Conservation (phyloP, 352 stramenopile genomes). For the Globisporangium echinulatum region DNA sequence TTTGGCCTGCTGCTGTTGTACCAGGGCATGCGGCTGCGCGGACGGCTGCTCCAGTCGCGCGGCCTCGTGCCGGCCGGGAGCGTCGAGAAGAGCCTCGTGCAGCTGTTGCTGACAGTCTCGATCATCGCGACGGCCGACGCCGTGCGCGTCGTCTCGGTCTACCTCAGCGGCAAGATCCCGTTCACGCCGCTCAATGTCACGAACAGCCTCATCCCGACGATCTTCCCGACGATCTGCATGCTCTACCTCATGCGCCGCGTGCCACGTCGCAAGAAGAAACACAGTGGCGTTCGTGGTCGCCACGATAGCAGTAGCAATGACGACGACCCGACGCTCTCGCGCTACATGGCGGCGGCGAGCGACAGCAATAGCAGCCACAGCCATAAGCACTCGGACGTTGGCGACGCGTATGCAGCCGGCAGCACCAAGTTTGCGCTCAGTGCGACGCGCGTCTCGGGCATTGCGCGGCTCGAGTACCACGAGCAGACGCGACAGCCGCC, state of each 20-base stretch:
- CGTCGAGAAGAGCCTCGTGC: constrained; percentile 73
- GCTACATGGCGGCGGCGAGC: constrained; percentile 36
- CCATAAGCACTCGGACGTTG: constrained; percentile 10
- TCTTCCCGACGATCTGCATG: constrained; percentile 85
- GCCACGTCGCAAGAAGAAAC: constrained; percentile 16
- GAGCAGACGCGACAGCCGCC: constrained; percentile 5
- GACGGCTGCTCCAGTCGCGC: constrained; percentile 61
- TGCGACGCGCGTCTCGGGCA: constrained; percentile 12
- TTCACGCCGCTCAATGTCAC: constrained; percentile 67
- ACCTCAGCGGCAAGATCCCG: constrained; percentile 40
- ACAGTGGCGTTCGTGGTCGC: constrained; percentile 3
- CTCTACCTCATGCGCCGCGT: constrained; percentile 84
- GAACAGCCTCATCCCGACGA: constrained; percentile 18
- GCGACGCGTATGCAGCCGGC: constrained; percentile 14
- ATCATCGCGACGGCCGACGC: constrained; percentile 72
- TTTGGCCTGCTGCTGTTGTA: constrained; percentile 65
- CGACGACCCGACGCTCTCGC: constrained; percentile 34
- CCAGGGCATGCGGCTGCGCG: constrained; percentile 67
- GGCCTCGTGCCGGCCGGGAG: constrained; percentile 58
- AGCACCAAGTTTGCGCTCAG: constrained; percentile 15
- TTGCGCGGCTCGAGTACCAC: constrained; percentile 13
- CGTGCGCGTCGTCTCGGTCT: constrained; percentile 58
- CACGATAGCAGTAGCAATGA: constrained; percentile 12
- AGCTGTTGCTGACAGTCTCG: constrained; percentile 76
- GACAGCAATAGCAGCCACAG: constrained; percentile 12